phyloP scores from a whole-genome alignment of 768 basidiomycete genomes.

The Trametes gibbosa region DNA sequence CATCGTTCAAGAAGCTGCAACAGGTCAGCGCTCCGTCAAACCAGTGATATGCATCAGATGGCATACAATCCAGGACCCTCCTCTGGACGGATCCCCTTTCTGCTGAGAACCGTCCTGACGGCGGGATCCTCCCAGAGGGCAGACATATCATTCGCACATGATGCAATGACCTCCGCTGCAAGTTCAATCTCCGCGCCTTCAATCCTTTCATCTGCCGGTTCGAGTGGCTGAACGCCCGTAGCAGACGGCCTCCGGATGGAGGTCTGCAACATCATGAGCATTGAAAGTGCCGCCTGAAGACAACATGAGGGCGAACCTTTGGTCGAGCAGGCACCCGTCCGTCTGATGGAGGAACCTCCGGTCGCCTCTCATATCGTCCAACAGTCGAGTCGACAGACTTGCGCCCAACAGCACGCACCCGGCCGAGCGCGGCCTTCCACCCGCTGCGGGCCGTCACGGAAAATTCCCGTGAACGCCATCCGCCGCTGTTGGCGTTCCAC shows the following conservation, averaged over 20 bases:
- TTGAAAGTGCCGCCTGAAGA: not conserved
- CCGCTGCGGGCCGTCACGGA: slow-evolving; percentile 25
- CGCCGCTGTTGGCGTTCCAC: slow-evolving; percentile 7
- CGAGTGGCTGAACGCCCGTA: not conserved
- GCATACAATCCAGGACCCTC: slow-evolving; percentile 74
- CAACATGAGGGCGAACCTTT: not conserved
- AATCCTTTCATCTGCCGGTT: not conserved
- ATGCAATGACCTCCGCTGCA: slow-evolving; percentile 53
- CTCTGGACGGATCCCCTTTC: slow-evolving; percentile 49
- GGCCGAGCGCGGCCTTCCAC: slow-evolving; percentile 27
- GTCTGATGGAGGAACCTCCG: not conserved
- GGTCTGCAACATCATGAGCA: not conserved
- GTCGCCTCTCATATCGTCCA: slow-evolving; percentile 7
- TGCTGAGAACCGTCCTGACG: slow-evolving; percentile 53
- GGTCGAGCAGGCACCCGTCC: not conserved
- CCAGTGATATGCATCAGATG: slow-evolving; percentile 9
- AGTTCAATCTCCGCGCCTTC: slow-evolving; percentile 41
- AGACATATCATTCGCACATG: slow-evolving; percentile 62
- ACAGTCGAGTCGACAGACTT: slow-evolving; percentile 8
- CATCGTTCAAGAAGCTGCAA: slow-evolving; percentile 65
- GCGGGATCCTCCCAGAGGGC: slow-evolving; percentile 62
- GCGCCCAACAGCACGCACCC: slow-evolving; percentile 16
- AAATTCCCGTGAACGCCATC: slow-evolving; percentile 24
- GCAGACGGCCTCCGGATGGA: not conserved
- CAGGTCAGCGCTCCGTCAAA: not conserved